Percentiles rank a stretch among this genome's conserved stretches.
Evolutionary conservation across 371 early-diverging fungal species (phyloP).

Genomic region (Vavraia culicis): DNA sequence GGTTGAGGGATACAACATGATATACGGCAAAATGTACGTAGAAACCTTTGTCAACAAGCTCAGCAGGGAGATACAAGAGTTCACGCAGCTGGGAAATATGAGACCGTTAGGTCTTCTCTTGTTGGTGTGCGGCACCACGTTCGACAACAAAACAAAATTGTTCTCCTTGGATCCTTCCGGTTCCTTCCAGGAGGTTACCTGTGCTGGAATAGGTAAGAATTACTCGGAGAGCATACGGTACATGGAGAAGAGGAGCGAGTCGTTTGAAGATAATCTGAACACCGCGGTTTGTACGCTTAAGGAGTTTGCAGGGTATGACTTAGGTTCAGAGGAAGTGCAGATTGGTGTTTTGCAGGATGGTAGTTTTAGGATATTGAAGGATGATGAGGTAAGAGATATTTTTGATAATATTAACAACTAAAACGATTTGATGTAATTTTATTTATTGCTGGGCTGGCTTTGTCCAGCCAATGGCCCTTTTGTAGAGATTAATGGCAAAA

Average conservation of each 20-base stretch:
- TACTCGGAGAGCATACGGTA: constrained; percentile 31
- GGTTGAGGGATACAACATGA: constrained; percentile 39
- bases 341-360: no score
- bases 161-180: constrained; percentile 42
- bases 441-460: no score
- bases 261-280: no score
- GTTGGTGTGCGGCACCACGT: constrained; percentile 28
- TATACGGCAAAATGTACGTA: constrained; percentile 32
- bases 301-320: no score
- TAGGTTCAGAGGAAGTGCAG: no score
- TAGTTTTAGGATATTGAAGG: no score
- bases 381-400: no score
- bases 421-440: no score
- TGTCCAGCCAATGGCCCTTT: no score
- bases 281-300: no score
- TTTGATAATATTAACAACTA: no score
- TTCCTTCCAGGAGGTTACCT: constrained; percentile 20
- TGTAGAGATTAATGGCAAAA: no score
- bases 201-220: constrained; percentile 26
- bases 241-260: constrained; percentile 26
- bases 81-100: constrained; percentile 39
- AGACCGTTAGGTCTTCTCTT: constrained; percentile 42
- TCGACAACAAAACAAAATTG: constrained; percentile 9
- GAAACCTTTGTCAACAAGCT: constrained; percentile 38
- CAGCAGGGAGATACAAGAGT: constrained; percentile 35